Conservation (phyloP, 2,329 filamentous ascomycete genomes). For the Biscogniauxia mediterranea region DNA sequence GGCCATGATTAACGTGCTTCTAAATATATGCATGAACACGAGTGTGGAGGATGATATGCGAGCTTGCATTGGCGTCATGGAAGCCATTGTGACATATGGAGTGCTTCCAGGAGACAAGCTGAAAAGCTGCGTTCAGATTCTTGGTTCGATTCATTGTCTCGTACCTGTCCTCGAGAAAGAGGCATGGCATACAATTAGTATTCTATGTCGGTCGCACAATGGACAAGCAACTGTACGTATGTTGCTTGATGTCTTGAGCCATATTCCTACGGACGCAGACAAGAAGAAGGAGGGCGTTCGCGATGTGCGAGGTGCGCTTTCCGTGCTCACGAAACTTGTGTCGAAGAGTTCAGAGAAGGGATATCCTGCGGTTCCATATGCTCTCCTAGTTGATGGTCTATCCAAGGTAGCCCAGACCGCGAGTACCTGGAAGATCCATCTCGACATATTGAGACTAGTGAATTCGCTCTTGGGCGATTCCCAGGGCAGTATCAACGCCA, state of each 20-base stretch:
- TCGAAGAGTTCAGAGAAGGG: slow-evolving; percentile 58
- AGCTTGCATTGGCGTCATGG: slow-evolving; percentile 65
- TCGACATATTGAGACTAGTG: slow-evolving; percentile 50
- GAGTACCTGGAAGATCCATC: slow-evolving; percentile 44
- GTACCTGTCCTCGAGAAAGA: slow-evolving; percentile 59
- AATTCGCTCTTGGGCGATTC: slow-evolving; percentile 55
- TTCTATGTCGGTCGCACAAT: slow-evolving; percentile 71
- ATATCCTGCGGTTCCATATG: slow-evolving; percentile 59
- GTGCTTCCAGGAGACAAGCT: slow-evolving; percentile 64
- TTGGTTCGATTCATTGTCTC: slow-evolving; percentile 70
- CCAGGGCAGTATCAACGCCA: slow-evolving; percentile 50
- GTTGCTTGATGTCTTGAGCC: slow-evolving; percentile 60
- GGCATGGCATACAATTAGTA: slow-evolving; percentile 68
- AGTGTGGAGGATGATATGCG: slow-evolving; percentile 62
- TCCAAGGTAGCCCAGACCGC: slow-evolving; percentile 47
- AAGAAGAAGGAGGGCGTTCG: slow-evolving; percentile 52
- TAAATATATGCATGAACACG: slow-evolving; percentile 68
- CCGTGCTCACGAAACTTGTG: slow-evolving; percentile 62
- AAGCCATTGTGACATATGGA: slow-evolving; percentile 70
- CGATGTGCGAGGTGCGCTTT: slow-evolving; percentile 61
- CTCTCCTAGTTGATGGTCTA: slow-evolving; percentile 57
- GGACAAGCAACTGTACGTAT: slow-evolving; percentile 67
- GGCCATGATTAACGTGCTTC: slow-evolving; percentile 59
- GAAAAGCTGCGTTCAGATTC: slow-evolving; percentile 64
- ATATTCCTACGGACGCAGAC: slow-evolving; percentile 43